phyloP scores from a whole-genome alignment of 306 rosid species.

The Macrotyloma uniflorum region DNA sequence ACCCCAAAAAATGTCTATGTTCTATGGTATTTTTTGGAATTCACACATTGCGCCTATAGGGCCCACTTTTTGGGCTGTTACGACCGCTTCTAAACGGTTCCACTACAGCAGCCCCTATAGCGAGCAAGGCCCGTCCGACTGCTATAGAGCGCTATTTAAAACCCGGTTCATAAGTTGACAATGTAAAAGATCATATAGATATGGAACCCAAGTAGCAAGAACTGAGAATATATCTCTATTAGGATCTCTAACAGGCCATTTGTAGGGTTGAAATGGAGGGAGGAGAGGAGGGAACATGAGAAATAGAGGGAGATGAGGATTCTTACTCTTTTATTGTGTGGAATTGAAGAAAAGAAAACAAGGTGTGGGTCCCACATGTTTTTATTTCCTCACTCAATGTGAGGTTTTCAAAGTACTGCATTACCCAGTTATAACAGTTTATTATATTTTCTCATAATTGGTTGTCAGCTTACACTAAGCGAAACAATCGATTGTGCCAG shows the following conservation, averaged over 20 bases:
- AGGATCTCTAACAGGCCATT: neutral
- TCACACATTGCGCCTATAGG: too few species aligned
- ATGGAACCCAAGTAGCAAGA: neutral
- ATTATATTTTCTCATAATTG: too few species aligned
- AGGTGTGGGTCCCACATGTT: neutral
- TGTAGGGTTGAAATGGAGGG: neutral
- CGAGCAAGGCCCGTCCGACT: too few species aligned
- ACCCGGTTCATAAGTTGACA: neutral
- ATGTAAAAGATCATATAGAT: slow-evolving; percentile 4
- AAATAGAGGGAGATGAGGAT: neutral
- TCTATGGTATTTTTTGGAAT: too few species aligned
- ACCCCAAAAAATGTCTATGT: too few species aligned
- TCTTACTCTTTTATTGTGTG: neutral
- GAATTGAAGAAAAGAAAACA: neutral
- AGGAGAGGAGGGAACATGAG: neutral
- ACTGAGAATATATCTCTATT: neutral
- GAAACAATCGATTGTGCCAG: too few species aligned
- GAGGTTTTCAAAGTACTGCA: neutral
- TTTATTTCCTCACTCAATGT: neutral
- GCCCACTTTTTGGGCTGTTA: too few species aligned
- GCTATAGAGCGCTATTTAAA: too few species aligned
- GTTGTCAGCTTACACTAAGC: too few species aligned
- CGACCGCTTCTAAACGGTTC: too few species aligned
- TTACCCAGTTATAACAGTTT: neutral
- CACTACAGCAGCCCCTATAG: too few species aligned